phyloP scores from a whole-genome alignment of 2,329 filamentous ascomycete species.

The Fusarium stilboides region DNA sequence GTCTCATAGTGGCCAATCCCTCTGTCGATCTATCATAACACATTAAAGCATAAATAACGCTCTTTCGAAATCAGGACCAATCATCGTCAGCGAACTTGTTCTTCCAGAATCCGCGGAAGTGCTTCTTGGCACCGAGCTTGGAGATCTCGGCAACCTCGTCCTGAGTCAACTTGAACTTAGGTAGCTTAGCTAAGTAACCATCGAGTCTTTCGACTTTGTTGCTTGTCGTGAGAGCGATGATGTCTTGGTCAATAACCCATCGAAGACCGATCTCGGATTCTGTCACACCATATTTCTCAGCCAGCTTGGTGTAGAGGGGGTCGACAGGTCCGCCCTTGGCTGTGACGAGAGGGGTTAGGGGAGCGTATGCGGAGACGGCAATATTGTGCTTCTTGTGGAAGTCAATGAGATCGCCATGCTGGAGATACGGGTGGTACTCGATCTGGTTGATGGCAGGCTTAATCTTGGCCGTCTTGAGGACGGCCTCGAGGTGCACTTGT shows the following conservation, averaged over 20 bases:
- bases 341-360: conserved; percentile 66
- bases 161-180: conserved; percentile 71
- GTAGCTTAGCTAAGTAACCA: conserved; percentile 66
- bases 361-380: conserved; percentile 68
- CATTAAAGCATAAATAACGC: not conserved
- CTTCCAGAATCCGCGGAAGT: conserved; percentile 73
- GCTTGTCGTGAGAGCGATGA: conserved; percentile 73
- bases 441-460: conserved; percentile 84
- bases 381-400: conserved; percentile 73
- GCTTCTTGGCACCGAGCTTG: conserved; percentile 70
- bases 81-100: conserved; percentile 68
- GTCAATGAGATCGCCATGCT: conserved; percentile 72
- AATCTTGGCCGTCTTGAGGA: conserved; percentile 72
- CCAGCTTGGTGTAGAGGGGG: conserved; percentile 64
- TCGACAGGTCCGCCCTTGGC: conserved; percentile 69
- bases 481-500: conserved; percentile 67
- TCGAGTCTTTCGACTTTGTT: conserved; percentile 70
- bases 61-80: conserved; percentile 46
- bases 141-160: conserved; percentile 72
- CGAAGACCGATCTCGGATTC: conserved; percentile 70
- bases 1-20: not conserved
- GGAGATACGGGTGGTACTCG: conserved; percentile 83
- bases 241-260: conserved; percentile 73
- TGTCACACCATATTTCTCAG: conserved; percentile 71
- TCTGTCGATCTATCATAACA: not conserved